These are phyloP conservation scores for Tephrocybe sp. DNA, from an alignment of 768 basidiomycete species.

Conservation along the genomic window DNA sequence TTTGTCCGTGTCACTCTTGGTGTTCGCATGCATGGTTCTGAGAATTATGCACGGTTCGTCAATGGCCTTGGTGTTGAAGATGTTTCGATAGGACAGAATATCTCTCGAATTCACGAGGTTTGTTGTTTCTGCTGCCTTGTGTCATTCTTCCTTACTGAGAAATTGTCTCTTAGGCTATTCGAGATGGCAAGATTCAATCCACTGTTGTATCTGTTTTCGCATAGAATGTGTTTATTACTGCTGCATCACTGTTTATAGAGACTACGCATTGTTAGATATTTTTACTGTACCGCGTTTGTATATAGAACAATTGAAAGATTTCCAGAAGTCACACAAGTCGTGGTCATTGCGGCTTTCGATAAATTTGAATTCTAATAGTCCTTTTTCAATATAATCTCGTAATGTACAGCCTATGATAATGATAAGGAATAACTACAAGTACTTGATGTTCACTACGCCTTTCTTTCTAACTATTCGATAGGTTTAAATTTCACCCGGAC, in stretches of 20 bases:
- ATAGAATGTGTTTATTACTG: conserved; percentile 13
- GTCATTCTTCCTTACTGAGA: neutral
- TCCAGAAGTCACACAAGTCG: too few relatives aligned
- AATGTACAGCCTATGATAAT: conserved; percentile 6
- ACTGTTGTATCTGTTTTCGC: conserved; percentile 57
- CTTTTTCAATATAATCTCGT: too few relatives aligned
- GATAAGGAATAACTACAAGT: neutral
- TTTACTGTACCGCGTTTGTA: neutral
- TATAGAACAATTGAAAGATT: too few relatives aligned
- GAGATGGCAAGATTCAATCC: conserved; percentile 63
- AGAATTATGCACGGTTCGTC: conserved; percentile 53
- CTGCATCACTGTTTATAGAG: too few relatives aligned
- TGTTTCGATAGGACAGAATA: conserved; percentile 67
- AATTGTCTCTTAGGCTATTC: conserved; percentile 21
- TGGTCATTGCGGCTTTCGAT: too few relatives aligned
- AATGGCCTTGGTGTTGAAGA: conserved; percentile 49
- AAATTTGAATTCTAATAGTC: too few relatives aligned
- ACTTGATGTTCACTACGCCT: neutral
- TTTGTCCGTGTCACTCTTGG: conserved; percentile 66
- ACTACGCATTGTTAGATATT: neutral
- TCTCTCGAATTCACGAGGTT: conserved; percentile 74
- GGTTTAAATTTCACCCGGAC: conserved; percentile 67
- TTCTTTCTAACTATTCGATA: neutral
- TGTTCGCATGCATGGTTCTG: conserved; percentile 74
- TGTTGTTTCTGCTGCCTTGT: conserved; percentile 13